Percentiles rank a stretch among this genome's conserved stretches.
phyloP scores from a whole-genome alignment of 176 grass and related monocot genomes.

The Cenchrus purpureus region DNA sequence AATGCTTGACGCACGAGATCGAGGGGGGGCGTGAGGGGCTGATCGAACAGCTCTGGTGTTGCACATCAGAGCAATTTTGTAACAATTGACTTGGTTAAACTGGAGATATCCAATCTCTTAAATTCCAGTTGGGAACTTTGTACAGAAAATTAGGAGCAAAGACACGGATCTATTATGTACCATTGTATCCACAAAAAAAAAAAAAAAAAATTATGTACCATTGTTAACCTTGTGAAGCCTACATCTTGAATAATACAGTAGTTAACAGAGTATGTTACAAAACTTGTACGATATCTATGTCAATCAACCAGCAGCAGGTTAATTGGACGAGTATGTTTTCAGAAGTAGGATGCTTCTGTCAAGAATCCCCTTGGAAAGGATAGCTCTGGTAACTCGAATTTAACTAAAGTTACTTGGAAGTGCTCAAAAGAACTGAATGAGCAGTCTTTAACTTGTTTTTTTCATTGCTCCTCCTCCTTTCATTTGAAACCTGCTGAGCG shows the following conservation, averaged over 20 bases:
- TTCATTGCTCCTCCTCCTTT: not conserved
- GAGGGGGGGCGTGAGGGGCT: constrained; percentile 20
- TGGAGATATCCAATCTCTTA: constrained; percentile 15
- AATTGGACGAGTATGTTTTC: not conserved
- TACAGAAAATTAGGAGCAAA: not conserved
- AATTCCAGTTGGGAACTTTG: not conserved
- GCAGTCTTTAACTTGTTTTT: not conserved
- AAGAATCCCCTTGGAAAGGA: not conserved
- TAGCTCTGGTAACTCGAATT: not conserved
- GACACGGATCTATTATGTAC: not conserved
- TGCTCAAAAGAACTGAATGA: constrained; percentile 44
- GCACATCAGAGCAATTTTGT: constrained; percentile 54
- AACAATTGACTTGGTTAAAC: constrained; percentile 19
- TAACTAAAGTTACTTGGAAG: not conserved
- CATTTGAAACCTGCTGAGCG: constrained; percentile 11
- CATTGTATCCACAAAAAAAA: no score
- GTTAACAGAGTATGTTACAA: no score
- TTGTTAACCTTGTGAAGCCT: not conserved
- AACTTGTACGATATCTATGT: no score
- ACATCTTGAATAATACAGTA: not conserved
- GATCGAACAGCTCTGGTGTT: constrained; percentile 36
- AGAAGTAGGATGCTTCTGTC: not conserved
- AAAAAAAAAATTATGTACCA: no score
- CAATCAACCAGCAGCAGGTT: no score
- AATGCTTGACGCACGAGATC: constrained; percentile 31